Evolutionary conservation across 1,284 basidiomycete species (phyloP).

Genomic region (Austroboletus novae-zelandiae): DNA sequence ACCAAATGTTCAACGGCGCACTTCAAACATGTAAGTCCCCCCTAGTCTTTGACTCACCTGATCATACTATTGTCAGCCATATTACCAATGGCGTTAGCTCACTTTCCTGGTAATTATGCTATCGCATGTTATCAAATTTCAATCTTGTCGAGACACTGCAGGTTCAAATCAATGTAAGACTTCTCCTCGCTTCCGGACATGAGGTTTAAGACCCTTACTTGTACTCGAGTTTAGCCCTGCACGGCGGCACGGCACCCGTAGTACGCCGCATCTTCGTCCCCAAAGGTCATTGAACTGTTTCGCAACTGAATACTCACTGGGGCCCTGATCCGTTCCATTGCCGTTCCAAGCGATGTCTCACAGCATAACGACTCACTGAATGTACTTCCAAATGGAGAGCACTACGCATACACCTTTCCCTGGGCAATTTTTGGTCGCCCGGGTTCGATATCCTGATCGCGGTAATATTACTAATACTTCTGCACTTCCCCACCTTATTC

Average conservation of each 20-base stretch:
- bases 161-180: background rate
- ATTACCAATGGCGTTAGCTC: background rate
- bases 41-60: background rate
- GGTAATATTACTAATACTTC: conserved; percentile 1
- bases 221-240: background rate
- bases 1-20: no score
- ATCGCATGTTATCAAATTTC: background rate
- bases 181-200: conserved; percentile 1
- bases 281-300: background rate
- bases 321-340: background rate
- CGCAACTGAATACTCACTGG: background rate
- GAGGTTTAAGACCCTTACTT: background rate
- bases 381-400: background rate
- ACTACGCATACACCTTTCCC: background rate
- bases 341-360: background rate
- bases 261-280: background rate
- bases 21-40: no score
- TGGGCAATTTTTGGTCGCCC: background rate
- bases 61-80: background rate
- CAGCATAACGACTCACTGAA: background rate
- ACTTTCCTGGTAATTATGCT: background rate
- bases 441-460: background rate
- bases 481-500: background rate
- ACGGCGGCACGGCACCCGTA: background rate
- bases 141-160: background rate